These are phyloP conservation scores for Microascus cirrosus DNA, from an alignment of 2,329 filamentous ascomycete genomes.

Conservation along the genomic window DNA sequence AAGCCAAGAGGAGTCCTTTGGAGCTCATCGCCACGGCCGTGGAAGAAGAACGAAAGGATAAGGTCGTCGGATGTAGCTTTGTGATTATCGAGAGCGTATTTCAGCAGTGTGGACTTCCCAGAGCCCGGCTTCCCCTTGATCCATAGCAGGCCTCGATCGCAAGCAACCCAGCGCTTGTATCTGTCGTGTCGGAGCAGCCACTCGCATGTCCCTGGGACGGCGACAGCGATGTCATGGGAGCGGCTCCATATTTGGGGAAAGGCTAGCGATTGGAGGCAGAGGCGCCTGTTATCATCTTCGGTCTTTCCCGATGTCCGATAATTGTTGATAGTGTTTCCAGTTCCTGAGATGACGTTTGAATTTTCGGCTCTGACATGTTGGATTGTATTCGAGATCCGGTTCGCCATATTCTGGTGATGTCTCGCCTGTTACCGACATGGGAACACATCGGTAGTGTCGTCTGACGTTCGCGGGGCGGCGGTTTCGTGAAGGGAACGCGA, in stretches of 20 bases:
- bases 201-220: constrained; percentile 11
- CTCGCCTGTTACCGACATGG: no score
- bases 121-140: constrained; percentile 27
- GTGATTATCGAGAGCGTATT: constrained; percentile 18
- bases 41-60: constrained; percentile 17
- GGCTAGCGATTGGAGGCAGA: constrained; percentile 19
- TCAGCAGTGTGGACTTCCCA: constrained; percentile 27
- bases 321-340: no score
- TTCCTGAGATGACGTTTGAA: no score
- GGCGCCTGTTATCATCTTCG: no score
- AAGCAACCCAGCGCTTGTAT: constrained; percentile 12
- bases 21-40: constrained; percentile 13
- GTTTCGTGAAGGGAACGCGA: no score
- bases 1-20: constrained; percentile 21
- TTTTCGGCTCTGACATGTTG: no score
- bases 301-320: no score
- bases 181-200: constrained; percentile 17
- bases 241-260: constrained; percentile 17
- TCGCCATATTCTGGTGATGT: no score
- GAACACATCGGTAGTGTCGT: no score
- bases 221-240: constrained; percentile 11
- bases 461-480: no score
- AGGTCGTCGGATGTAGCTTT: constrained; percentile 4
- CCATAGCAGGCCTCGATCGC: constrained; percentile 17
- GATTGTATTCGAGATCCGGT: no score